A percentile compares a stretch with the other conserved stretches of the same genome.
Conservation (phyloP, 179 eudicot genomes). For the Beta corolliflora region DNA sequence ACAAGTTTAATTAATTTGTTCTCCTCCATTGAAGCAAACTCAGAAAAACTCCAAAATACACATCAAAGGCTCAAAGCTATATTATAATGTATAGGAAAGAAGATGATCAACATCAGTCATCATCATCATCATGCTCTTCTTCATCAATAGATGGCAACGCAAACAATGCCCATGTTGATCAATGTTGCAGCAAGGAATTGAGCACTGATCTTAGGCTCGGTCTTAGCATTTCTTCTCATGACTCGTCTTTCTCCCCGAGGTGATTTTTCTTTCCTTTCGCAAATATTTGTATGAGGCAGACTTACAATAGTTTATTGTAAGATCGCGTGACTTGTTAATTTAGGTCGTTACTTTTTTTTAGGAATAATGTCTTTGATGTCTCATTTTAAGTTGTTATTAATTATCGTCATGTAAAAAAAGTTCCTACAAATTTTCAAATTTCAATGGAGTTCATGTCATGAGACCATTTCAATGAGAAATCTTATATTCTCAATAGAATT, state of each 20-base stretch:
- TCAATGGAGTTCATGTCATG: too few species aligned
- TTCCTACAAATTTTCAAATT: too few species aligned
- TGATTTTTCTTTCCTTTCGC: background rate
- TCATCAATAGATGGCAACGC: slow-evolving; percentile 13
- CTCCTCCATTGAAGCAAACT: slow-evolving; percentile 8
- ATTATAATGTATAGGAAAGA: slow-evolving; percentile 1
- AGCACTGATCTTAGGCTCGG: slow-evolving; percentile 35
- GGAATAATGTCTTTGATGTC: too few species aligned
- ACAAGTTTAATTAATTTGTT: background rate
- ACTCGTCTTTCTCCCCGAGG: slow-evolving; percentile 28
- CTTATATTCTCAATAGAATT: too few species aligned
- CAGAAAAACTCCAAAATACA: background rate
- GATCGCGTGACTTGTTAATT: too few species aligned
- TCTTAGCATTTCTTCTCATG: slow-evolving; percentile 24
- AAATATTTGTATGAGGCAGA: background rate
- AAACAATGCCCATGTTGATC: background rate
- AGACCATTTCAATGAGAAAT: too few species aligned
- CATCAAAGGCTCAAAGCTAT: background rate
- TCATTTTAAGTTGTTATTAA: too few species aligned
- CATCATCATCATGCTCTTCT: slow-evolving; percentile 28
- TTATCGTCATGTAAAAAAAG: too few species aligned
- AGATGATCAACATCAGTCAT: background rate
- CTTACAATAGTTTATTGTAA: too few species aligned
- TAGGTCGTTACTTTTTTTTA: too few species aligned
- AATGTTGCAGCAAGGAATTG: slow-evolving; percentile 19